Percentiles rank a stretch among this genome's conserved stretches.
These are phyloP conservation scores for Podila minutissima DNA, from an alignment of 192 early-diverging fungal species.

Conservation along the genomic window DNA sequence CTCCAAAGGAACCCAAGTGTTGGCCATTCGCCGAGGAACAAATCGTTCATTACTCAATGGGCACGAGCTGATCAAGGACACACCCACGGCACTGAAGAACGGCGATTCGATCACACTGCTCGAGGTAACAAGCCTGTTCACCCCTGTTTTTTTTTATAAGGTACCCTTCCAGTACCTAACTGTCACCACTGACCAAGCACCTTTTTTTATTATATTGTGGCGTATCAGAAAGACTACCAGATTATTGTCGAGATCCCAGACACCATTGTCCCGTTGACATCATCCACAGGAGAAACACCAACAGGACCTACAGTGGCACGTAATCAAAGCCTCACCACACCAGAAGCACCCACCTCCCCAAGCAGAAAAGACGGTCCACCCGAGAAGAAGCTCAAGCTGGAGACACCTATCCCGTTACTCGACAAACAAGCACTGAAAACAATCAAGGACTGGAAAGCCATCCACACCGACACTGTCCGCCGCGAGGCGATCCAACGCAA, in stretches of 20 bases:
- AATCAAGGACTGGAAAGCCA: neutral
- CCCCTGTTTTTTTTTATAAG: no score
- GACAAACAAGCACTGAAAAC: neutral
- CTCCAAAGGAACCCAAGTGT: slow-evolving; percentile 5
- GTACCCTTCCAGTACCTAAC: no score
- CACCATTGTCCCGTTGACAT: neutral
- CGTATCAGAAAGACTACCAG: neutral
- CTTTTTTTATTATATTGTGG: neutral
- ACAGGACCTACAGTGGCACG: no score
- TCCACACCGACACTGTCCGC: neutral
- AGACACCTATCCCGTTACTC: neutral
- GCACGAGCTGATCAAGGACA: slow-evolving; percentile 14
- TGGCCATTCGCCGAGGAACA: slow-evolving; percentile 20
- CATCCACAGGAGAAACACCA: no score
- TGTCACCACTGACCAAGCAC: no score
- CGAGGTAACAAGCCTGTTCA: slow-evolving; percentile 16
- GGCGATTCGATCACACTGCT: slow-evolving; percentile 21
- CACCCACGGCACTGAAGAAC: neutral
- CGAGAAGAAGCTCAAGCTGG: no score
- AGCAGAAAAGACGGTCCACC: no score
- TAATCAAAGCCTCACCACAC: no score
- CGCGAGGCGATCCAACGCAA: neutral
- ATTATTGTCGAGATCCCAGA: neutral
- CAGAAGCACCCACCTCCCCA: no score
- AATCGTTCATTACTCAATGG: slow-evolving; percentile 32